A percentile compares a stretch with the other conserved stretches of the same genome.
Conservation (phyloP, 2,329 filamentous ascomycete species). For the Escovopsis sp. region DNA sequence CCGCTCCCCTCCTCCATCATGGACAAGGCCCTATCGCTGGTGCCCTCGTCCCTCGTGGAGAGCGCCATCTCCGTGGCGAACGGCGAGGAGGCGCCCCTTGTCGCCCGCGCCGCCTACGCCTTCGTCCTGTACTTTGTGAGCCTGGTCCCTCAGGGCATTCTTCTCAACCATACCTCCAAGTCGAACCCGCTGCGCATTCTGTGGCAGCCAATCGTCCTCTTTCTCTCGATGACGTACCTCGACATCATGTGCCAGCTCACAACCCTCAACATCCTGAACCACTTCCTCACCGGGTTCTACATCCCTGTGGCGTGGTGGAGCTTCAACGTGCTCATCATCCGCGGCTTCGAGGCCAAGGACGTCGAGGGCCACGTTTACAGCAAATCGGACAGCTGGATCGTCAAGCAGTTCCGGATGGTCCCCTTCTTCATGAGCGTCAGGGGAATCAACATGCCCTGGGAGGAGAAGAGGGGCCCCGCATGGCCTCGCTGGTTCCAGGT, state of each 20-base stretch:
- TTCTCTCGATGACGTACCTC: background rate
- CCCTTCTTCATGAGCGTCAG: constrained; percentile 4
- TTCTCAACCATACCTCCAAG: background rate
- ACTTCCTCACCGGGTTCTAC: background rate
- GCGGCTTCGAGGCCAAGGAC: constrained; percentile 1
- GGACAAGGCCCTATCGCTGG: too few relatives aligned
- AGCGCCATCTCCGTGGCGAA: too few relatives aligned
- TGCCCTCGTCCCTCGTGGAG: too few relatives aligned
- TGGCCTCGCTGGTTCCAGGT: constrained; percentile 2
- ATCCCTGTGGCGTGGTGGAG: background rate
- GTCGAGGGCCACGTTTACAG: constrained; percentile 1
- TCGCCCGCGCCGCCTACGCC: background rate
- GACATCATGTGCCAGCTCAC: background rate
- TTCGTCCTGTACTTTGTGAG: background rate
- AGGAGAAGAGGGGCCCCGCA: background rate
- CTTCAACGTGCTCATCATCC: constrained; percentile 3
- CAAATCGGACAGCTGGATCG: background rate
- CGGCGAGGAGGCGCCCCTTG: too few relatives aligned
- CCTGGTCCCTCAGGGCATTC: background rate
- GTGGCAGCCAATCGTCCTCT: background rate
- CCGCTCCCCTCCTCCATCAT: too few relatives aligned
- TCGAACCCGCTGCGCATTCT: background rate
- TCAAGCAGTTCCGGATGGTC: background rate
- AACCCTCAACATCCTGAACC: background rate
- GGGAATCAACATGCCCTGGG: constrained; percentile 4